phyloP scores from a whole-genome alignment of 2,329 filamentous ascomycete genomes.

The Rhynchosporium agropyri region DNA sequence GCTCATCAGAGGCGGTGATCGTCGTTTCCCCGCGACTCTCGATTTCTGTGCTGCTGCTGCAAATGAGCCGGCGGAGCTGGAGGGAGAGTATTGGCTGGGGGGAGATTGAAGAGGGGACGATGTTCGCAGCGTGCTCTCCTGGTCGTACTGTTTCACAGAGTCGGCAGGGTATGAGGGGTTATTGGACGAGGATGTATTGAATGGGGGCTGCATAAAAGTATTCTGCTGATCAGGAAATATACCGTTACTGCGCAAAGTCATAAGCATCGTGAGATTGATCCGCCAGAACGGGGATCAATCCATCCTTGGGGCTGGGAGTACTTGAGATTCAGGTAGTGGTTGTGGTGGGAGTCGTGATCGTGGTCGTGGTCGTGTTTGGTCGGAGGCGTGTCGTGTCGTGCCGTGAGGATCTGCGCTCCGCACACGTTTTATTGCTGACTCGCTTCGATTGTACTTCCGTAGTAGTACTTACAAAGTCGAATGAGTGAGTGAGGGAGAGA shows the following conservation, averaged over 20 bases:
- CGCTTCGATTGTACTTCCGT: slow-evolving; percentile 19
- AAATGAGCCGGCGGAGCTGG: slow-evolving; percentile 22
- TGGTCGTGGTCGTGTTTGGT: slow-evolving; percentile 6
- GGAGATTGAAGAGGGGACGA: slow-evolving; percentile 26
- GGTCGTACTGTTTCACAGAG: slow-evolving; percentile 27
- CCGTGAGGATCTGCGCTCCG: slow-evolving; percentile 5
- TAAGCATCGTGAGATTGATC: slow-evolving; percentile 53
- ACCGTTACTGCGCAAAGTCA: slow-evolving; percentile 46
- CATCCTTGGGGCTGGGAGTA: slow-evolving; percentile 26
- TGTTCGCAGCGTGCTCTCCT: slow-evolving; percentile 26
- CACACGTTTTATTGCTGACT: slow-evolving; percentile 17
- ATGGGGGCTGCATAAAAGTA: slow-evolving; percentile 21
- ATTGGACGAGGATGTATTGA: slow-evolving; percentile 27
- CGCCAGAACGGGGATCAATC: slow-evolving; percentile 27
- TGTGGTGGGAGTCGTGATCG: not conserved
- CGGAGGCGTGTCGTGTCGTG: slow-evolving; percentile 4
- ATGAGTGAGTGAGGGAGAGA: not conserved
- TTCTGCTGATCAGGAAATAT: slow-evolving; percentile 40
- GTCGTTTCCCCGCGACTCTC: slow-evolving; percentile 32
- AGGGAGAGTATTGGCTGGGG: slow-evolving; percentile 26
- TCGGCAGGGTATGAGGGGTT: slow-evolving; percentile 23
- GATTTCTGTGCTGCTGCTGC: slow-evolving; percentile 25
- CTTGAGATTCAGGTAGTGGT: not conserved
- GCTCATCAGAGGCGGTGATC: slow-evolving; percentile 54
- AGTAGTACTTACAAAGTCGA: slow-evolving; percentile 23